A percentile compares a stretch with the other conserved stretches of the same genome.
Evolutionary conservation across 805 yeast genomes (phyloP).

Genomic region (Saccharomyces jurei): DNA sequence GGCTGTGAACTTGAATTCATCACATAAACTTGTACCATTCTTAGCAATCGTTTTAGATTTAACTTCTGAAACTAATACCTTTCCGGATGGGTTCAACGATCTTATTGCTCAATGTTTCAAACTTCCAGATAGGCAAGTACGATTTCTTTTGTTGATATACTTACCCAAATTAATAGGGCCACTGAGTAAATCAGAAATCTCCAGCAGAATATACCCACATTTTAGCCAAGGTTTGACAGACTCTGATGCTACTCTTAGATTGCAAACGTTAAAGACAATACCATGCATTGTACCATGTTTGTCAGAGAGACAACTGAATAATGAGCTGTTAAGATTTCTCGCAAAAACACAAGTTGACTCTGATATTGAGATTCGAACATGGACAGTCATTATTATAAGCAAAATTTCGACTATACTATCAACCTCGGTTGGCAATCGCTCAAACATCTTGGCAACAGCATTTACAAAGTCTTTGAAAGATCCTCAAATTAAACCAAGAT

Average conservation of each 20-base stretch:
- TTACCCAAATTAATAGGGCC: constrained; percentile 47
- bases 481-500: constrained; percentile 62
- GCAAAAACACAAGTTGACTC: constrained; percentile 45
- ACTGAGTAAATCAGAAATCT: constrained; percentile 53
- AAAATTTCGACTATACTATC: constrained; percentile 25
- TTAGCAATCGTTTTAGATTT: constrained; percentile 25
- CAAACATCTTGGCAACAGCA: constrained; percentile 79
- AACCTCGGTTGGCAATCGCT: constrained; percentile 32
- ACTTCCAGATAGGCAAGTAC: constrained; percentile 65
- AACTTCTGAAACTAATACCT: constrained; percentile 35
- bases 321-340: constrained; percentile 68
- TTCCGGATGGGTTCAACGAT: constrained; percentile 37
- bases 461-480: constrained; percentile 77
- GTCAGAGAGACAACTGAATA: constrained; percentile 73
- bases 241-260: constrained; percentile 70
- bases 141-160: constrained; percentile 61
- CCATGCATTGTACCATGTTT: constrained; percentile 52
- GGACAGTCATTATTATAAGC: constrained; percentile 26
- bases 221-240: constrained; percentile 80
- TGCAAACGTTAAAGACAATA: constrained; percentile 59
- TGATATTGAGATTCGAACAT: constrained; percentile 23
- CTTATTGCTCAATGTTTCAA: constrained; percentile 54
- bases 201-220: constrained; percentile 57
- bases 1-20: constrained; percentile 23
- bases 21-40: constrained; percentile 27